Base-by-base conservation (phyloP, 768 basidiomycete species). In the Phaffia tasmanica region DNA sequence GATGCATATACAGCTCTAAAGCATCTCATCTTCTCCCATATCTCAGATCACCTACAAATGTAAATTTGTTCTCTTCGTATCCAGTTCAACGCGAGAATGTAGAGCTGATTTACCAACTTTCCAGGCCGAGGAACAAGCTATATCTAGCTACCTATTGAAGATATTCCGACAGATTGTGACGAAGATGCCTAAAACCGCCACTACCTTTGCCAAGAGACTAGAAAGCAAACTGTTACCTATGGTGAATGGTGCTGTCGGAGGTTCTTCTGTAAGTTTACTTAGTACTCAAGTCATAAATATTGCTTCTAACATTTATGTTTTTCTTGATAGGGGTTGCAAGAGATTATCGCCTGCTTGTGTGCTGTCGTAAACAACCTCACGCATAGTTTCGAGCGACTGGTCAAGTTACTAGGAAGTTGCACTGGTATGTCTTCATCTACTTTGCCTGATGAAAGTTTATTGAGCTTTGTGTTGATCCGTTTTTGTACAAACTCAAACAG, bases 271-370 rank as follows among this genome's bases (percentile, higher is more conserved):
- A 54, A 51, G 71, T 54, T 3, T 7, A 70, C 58, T 55, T 47
- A 58, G 14, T 18, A 29, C 1, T 59, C 6, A 5, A 27, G 4
- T 54, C 4, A 4, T n/a, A n/a, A 4, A 4, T 8, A 54, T n/a
- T 16, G n/a, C 16, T 18, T 30, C 59, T 61, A 35, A 27, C 29
- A 46, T 55, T 29, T 57, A 51, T 29, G 55, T 35, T 48, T 15
- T 29, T 19, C 62, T 21, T 53, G 1, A 7, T 70, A 92, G 87
- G 85, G 87, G 25, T 76, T 98, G 42, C 90, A 93, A 78, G 95
- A 97, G 76, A 84, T 85, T 16, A 87, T 98, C 18, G 89, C 89
- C 0, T 97, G 93, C 70, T 85, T 94, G 79, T 94, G 92, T 73
- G 82, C 83, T 0, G 87, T 88, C 1, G 86, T 93, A 0, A 84